A percentile compares a stretch with the other conserved stretches of the same genome.
Evolutionary conservation across 2,329 filamentous ascomycete genomes (phyloP).

Genomic region (Leptodontidium sp.): DNA sequence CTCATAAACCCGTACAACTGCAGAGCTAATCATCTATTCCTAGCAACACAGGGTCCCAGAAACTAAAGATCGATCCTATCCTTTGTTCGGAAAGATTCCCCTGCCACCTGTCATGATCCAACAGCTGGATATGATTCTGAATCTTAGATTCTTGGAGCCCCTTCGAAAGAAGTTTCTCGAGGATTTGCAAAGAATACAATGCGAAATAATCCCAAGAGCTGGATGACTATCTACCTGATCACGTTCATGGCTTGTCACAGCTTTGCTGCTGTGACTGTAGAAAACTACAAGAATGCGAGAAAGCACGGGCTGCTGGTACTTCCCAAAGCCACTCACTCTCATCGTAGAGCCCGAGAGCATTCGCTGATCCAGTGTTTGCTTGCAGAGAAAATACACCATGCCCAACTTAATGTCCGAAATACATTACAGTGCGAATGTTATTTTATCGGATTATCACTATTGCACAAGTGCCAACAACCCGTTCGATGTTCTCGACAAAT

Average conservation of each 20-base stretch:
- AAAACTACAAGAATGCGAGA: constrained; percentile 61
- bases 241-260: constrained; percentile 70
- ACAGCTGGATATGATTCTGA: constrained; percentile 25
- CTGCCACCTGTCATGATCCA: constrained; percentile 25
- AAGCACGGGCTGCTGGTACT: constrained; percentile 52
- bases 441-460: constrained; percentile 71
- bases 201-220: constrained; percentile 64
- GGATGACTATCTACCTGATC: constrained; percentile 68
- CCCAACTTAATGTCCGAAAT: constrained; percentile 62
- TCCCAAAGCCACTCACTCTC: neutral
- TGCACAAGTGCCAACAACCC: constrained; percentile 68
- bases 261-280: constrained; percentile 54
- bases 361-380: neutral
- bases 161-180: constrained; percentile 28
- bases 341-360: neutral
- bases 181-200: constrained; percentile 42
- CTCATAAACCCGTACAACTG: too few species aligned
- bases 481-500: constrained; percentile 58
- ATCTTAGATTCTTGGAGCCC: constrained; percentile 18
- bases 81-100: constrained; percentile 23
- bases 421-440: constrained; percentile 66
- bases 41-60: neutral
- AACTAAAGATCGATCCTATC: constrained; percentile 20
- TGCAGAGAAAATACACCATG: constrained; percentile 18
- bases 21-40: too few species aligned